These are phyloP conservation scores for Marchantia paleacea DNA, from an alignment of 225 moss, liverwort and hornwort species.

Conservation along the genomic window DNA sequence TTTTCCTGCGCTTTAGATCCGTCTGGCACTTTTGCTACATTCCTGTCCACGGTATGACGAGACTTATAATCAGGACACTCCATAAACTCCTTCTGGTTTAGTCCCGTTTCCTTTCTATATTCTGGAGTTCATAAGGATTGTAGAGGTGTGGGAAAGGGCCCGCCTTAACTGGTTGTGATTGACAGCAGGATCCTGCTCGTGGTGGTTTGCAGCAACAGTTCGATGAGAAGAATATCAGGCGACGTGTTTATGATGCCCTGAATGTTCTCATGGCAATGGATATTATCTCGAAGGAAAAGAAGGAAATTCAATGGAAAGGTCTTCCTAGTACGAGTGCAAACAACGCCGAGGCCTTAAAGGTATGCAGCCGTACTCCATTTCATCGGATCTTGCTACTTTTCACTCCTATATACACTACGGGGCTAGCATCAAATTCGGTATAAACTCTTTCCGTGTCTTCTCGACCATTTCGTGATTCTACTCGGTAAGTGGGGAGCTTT, in stretches of 20 bases:
- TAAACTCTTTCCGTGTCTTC: too few species aligned
- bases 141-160: neutral
- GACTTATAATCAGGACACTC: too few species aligned
- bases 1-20: too few species aligned
- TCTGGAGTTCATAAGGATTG: too few species aligned
- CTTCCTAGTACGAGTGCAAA: constrained; percentile 85
- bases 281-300: constrained; percentile 94
- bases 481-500: too few species aligned
- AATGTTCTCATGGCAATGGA: constrained; percentile 99
- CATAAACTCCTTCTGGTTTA: too few species aligned
- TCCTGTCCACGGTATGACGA: too few species aligned
- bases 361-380: constrained; percentile 25
- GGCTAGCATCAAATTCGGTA: too few species aligned
- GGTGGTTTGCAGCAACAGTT: constrained; percentile 86
- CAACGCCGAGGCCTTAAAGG: constrained; percentile 82
- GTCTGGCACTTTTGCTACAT: too few species aligned
- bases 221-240: constrained; percentile 94
- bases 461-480: too few species aligned
- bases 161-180: neutral
- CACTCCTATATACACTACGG: neutral
- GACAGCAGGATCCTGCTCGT: neutral
- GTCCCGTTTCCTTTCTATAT: too few species aligned
- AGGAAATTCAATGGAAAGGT: constrained; percentile 98
- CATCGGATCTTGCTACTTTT: neutral
- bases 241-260: constrained; percentile 95